Evolutionary conservation across 208 protist genomes (phyloP).

Genomic region (Crithidia acanthocephali): DNA sequence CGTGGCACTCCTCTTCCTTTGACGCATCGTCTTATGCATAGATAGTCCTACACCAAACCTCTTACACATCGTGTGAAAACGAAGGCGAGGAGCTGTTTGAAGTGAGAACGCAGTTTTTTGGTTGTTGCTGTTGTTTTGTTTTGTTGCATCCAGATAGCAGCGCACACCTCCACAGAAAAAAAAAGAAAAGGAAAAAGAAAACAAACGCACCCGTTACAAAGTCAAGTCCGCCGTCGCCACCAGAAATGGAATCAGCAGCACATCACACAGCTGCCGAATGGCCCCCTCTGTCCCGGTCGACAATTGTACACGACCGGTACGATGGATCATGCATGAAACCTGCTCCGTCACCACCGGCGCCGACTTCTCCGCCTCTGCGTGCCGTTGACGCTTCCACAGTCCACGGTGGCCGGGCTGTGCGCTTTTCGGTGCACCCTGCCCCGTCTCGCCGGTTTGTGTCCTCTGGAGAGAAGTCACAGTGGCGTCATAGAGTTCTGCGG

Average conservation of each 20-base stretch:
- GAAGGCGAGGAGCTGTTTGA: too few relatives aligned
- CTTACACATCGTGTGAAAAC: too few relatives aligned
- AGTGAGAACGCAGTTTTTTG: too few relatives aligned
- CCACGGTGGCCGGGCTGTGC: background rate
- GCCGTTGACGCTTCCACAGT: background rate
- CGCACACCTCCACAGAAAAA: background rate
- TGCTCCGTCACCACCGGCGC: conserved; percentile 18
- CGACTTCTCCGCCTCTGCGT: background rate
- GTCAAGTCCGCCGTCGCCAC: conserved; percentile 30
- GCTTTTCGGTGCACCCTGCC: too few relatives aligned
- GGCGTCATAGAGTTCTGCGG: too few relatives aligned
- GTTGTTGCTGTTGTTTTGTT: too few relatives aligned
- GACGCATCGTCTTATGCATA: too few relatives aligned
- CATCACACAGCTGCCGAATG: conserved; percentile 20
- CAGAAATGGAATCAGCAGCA: conserved; percentile 29
- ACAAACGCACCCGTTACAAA: background rate
- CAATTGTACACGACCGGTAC: conserved; percentile 21
- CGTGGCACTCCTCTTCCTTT: too few relatives aligned
- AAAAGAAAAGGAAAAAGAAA: background rate
- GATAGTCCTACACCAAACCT: too few relatives aligned
- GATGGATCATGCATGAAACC: conserved; percentile 22
- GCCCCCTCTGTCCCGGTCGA: conserved; percentile 19
- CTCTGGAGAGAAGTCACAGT: too few relatives aligned
- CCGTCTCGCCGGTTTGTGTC: too few relatives aligned
- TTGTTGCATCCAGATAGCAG: background rate